phyloP scores from a whole-genome alignment of 768 basidiomycete species.

The Auricularia heimuer region DNA sequence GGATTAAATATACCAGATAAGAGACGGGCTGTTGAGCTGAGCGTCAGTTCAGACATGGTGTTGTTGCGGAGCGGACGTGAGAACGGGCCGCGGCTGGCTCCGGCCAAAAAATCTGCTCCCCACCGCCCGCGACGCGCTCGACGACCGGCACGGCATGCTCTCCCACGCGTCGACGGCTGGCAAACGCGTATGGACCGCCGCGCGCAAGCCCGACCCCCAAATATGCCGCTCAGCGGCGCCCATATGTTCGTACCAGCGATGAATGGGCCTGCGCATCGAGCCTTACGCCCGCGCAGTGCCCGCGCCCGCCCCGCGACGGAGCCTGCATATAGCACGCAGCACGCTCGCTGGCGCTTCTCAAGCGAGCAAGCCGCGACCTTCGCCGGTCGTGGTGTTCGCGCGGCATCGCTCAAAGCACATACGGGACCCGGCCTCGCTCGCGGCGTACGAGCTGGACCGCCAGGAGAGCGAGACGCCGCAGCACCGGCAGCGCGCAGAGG shows the following conservation, averaged over 20 bases:
- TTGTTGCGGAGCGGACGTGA: neutral
- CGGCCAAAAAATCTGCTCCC: neutral
- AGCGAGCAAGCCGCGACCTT: neutral
- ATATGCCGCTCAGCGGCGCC: neutral
- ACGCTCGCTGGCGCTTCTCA: neutral
- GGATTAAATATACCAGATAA: neutral
- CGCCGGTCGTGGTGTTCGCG: neutral
- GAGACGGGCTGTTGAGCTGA: neutral
- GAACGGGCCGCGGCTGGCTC: neutral
- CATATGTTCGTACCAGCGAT: neutral
- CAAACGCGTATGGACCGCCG: neutral
- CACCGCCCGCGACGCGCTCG: neutral
- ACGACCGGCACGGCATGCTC: neutral
- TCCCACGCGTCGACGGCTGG: neutral
- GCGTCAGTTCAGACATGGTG: neutral
- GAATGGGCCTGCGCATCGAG: neutral
- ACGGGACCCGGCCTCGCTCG: neutral
- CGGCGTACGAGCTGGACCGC: neutral
- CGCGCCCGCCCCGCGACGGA: neutral
- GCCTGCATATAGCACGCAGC: neutral
- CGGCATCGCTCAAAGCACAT: conserved; percentile 1
- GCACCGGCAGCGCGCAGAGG: neutral
- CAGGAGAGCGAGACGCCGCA: neutral
- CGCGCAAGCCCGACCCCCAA: neutral
- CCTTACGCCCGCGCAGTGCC: neutral